These are phyloP conservation scores for Wolfiporia cocos DNA, from an alignment of 1,284 basidiomycete genomes.

Conservation along the genomic window DNA sequence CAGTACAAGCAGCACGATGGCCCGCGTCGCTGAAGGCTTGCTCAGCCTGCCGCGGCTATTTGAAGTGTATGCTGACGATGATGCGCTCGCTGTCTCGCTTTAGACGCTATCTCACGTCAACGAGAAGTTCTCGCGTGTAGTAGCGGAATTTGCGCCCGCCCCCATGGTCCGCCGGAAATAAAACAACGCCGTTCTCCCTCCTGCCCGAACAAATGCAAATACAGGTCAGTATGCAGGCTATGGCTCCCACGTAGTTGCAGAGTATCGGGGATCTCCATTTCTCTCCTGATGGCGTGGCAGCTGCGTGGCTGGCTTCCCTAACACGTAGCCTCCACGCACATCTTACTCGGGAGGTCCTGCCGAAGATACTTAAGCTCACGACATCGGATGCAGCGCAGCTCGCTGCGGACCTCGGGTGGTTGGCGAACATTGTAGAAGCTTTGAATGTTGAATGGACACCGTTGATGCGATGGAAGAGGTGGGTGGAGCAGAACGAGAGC, in stretches of 20 bases:
- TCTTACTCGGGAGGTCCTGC: slow-evolving; percentile 60
- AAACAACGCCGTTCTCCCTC: slow-evolving; percentile 27
- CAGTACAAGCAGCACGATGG: slow-evolving; percentile 84
- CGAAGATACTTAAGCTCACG: slow-evolving; percentile 56
- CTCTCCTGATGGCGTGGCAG: slow-evolving; percentile 74
- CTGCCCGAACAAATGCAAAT: slow-evolving; percentile 26
- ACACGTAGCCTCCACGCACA: slow-evolving; percentile 73
- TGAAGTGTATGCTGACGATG: slow-evolving; percentile 91
- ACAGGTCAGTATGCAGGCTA: slow-evolving; percentile 3
- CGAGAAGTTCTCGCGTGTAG: slow-evolving; percentile 44
- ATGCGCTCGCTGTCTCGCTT: slow-evolving; percentile 85
- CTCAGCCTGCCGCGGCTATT: slow-evolving; percentile 91
- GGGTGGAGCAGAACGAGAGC: slow-evolving; percentile 53
- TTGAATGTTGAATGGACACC: slow-evolving; percentile 81
- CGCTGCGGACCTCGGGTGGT: slow-evolving; percentile 82
- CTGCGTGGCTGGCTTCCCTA: slow-evolving; percentile 88
- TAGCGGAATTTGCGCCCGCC: slow-evolving; percentile 32
- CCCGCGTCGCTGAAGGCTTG: slow-evolving; percentile 87
- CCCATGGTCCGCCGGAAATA: slow-evolving; percentile 16
- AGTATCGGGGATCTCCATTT: slow-evolving; percentile 21
- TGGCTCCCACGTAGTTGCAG: neutral
- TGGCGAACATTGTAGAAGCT: slow-evolving; percentile 87
- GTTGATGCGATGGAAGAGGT: slow-evolving; percentile 60
- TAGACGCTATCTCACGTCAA: slow-evolving; percentile 74
- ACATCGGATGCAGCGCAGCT: slow-evolving; percentile 76